Evolutionary conservation across 2,329 filamentous ascomycete genomes (phyloP).

Genomic region (Cordyceps tenuipes): DNA sequence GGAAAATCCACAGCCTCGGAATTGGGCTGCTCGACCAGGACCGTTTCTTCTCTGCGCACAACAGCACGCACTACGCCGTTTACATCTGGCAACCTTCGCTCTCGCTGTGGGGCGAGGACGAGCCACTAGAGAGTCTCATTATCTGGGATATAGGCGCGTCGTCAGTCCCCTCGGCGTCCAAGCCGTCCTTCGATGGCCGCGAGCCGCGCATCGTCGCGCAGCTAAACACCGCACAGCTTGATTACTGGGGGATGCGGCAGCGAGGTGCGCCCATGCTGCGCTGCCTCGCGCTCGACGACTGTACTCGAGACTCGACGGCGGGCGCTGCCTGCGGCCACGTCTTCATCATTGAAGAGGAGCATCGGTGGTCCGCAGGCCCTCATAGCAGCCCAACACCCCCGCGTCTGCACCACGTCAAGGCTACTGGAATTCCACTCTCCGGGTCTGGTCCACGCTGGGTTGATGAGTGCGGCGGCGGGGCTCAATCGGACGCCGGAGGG

Average conservation of each 20-base stretch:
- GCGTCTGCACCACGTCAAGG: constrained; percentile 36
- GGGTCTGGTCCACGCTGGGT: constrained; percentile 41
- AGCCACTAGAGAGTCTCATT: constrained; percentile 48
- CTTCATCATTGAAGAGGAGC: constrained; percentile 49
- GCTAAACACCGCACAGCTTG: constrained; percentile 43
- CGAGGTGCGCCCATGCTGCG: constrained; percentile 40
- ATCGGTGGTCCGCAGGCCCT: constrained; percentile 39
- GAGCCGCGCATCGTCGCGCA: constrained; percentile 39
- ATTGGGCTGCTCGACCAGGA: constrained; percentile 46
- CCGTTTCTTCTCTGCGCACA: constrained; percentile 56
- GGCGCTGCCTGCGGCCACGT: constrained; percentile 28
- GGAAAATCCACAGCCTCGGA: constrained; percentile 51
- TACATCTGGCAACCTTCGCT: constrained; percentile 55
- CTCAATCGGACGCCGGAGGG: constrained; percentile 17
- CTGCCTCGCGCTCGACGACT: constrained; percentile 40
- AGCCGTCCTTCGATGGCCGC: constrained; percentile 15
- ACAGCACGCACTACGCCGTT: constrained; percentile 48
- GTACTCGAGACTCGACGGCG: constrained; percentile 27
- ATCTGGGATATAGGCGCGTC: constrained; percentile 49
- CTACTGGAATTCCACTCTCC: constrained; percentile 45
- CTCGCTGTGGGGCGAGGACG: constrained; percentile 46
- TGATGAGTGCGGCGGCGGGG: constrained; percentile 29
- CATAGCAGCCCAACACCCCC: constrained; percentile 33
- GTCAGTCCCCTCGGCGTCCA: constrained; percentile 22
- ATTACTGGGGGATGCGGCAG: constrained; percentile 45